Base-by-base conservation (phyloP, 331 rosid species). In the Rosa hybrid region DNA sequence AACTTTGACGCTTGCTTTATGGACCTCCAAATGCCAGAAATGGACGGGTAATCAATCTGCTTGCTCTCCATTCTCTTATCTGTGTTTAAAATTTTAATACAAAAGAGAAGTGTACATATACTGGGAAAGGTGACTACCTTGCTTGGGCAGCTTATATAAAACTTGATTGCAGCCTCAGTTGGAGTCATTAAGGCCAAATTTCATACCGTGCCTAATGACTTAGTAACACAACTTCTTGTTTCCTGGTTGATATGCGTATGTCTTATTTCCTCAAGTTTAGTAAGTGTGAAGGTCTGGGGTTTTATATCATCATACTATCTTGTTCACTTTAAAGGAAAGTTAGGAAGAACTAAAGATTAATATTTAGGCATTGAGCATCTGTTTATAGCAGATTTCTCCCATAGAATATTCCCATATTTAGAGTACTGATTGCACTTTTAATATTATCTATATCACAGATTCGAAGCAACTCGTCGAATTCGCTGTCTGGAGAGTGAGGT, bases 1-100 rank as follows among this genome's bases (percentile, higher is more conserved):
- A 72, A 39, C 78, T 91, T 93, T 54, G 87, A 90, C 80, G 97
- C 94, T 56, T 95, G 99, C 85, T 95, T 95, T 90, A 95, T 95
- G 99, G 99, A 95, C 90, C 96, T 95, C 86, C 99, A 91, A 80
- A 95, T 95, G 99, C 99, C 98, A 27, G 97, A 91, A 88, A 95
- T 95, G 98, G 94, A 95, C 17, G 99, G 99, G 99, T 95, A 93
- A 87, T 49, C 75, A 62, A 75, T 80, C 83, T 72, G 45, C 77
- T 30, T 41, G 11, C 57, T 84, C 68, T 57, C 38, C 62, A 23
- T 17, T 48, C 46, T 71, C 57, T 75, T 5, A 39, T 42, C 65
- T 67, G 44, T 71, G 57, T 78, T n/a, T 60, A 14, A 48, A 10
- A 67, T 78, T 79, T 76, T 57, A 74, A 71, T 77, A 75, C 71